Evolutionary conservation across 352 stramenopile species (phyloP).

Genomic region (Phytophthora aleatoria): DNA sequence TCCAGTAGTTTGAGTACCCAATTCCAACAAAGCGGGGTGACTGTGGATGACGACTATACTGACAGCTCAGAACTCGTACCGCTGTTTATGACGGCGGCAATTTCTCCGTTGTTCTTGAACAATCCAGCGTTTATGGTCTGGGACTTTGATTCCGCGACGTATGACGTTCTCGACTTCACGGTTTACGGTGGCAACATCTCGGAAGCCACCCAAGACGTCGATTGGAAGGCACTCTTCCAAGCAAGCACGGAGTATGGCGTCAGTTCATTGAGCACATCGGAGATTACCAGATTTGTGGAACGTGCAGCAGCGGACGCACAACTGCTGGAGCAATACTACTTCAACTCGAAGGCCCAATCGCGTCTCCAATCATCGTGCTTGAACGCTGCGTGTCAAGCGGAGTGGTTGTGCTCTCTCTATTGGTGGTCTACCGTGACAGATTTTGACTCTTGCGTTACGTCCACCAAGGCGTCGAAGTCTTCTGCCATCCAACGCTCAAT

Average conservation of each 20-base stretch:
- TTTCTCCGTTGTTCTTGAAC: constrained; percentile 91
- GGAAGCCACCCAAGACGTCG: constrained; percentile 32
- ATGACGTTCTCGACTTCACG: constrained; percentile 73
- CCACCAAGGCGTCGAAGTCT: constrained; percentile 20
- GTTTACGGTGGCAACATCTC: constrained; percentile 84
- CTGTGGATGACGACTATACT: constrained; percentile 7
- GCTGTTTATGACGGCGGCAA: constrained; percentile 77
- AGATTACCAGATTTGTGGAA: constrained; percentile 49
- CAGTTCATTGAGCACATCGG: constrained; percentile 46
- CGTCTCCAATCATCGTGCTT: constrained; percentile 44
- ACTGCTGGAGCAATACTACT: constrained; percentile 76
- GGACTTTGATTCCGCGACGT: constrained; percentile 68
- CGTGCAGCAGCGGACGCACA: constrained; percentile 46
- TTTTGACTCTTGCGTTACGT: constrained; percentile 55
- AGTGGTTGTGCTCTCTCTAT: constrained; percentile 73
- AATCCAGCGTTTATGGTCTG: constrained; percentile 92
- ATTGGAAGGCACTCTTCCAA: constrained; percentile 63
- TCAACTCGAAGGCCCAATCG: constrained; percentile 79
- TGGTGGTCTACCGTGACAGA: constrained; percentile 72
- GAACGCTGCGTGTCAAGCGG: constrained; percentile 49
- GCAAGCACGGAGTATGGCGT: constrained; percentile 58
- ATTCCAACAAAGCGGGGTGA: constrained; percentile 24
- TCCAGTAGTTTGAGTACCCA: constrained; percentile 11
- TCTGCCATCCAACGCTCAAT: constrained; percentile 9
- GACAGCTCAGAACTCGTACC: constrained; percentile 53